Conservation (phyloP, 1,284 basidiomycete genomes). For the Heterobasidion irregulare region DNA sequence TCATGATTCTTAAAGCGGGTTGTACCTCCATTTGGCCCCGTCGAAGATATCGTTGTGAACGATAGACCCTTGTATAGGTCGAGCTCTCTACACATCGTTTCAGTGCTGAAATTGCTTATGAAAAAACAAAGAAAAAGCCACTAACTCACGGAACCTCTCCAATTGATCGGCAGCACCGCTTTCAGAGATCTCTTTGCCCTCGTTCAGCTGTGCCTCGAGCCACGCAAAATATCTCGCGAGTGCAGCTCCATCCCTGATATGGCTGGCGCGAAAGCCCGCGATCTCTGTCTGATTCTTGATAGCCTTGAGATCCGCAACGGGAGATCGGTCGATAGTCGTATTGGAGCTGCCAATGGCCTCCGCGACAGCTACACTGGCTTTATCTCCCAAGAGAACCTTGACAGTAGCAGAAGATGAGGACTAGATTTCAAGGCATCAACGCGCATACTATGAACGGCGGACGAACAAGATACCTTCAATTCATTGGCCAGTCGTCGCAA, state of each 20-base stretch:
- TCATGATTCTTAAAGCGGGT: background rate
- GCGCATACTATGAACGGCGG: background rate
- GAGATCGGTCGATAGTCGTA: constrained; percentile 58
- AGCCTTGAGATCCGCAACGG: constrained; percentile 78
- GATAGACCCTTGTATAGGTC: constrained; percentile 82
- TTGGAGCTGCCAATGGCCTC: constrained; percentile 58
- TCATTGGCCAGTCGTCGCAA: constrained; percentile 44
- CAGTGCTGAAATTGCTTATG: no score
- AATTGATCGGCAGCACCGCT: constrained; percentile 76
- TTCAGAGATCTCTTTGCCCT: constrained; percentile 68
- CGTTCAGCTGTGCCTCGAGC: constrained; percentile 79
- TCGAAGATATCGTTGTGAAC: constrained; percentile 89
- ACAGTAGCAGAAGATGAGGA: constrained; percentile 13
- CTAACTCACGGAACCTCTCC: constrained; percentile 70
- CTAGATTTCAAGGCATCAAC: background rate
- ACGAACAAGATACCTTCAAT: constrained; percentile 32
- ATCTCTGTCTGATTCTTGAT: constrained; percentile 87
- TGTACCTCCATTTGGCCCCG: constrained; percentile 81
- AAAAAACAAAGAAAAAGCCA: no score
- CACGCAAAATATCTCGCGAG: constrained; percentile 88
- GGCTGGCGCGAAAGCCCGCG: constrained; percentile 83
- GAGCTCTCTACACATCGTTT: constrained; percentile 41
- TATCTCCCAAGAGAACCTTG: constrained; percentile 62
- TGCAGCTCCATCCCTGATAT: constrained; percentile 89
- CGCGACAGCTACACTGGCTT: constrained; percentile 72